A percentile compares a stretch with the other conserved stretches of the same genome.
Conservation (phyloP, 2,329 filamentous ascomycete genomes). For the Beauveria sp. region DNA sequence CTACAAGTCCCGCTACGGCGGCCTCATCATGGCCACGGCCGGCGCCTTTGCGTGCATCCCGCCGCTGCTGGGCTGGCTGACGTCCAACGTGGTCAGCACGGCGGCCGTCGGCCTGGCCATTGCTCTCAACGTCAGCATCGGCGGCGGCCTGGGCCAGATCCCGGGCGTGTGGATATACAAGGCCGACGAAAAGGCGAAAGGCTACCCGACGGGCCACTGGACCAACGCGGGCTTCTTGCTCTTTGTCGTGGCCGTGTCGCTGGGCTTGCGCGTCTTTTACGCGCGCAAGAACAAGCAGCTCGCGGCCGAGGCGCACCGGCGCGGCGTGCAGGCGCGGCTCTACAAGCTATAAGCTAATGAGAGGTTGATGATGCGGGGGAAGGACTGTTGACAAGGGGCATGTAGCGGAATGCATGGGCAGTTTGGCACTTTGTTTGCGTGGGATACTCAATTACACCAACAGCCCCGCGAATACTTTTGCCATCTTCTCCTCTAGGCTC, state of each 20-base stretch:
- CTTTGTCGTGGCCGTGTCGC: slow-evolving; percentile 47
- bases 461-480: no score
- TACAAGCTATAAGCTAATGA: slow-evolving; percentile 29
- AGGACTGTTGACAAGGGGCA: no score
- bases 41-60: slow-evolving; percentile 64
- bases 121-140: slow-evolving; percentile 60
- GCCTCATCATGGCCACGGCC: slow-evolving; percentile 58
- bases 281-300: slow-evolving; percentile 36
- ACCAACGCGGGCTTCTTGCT: slow-evolving; percentile 54
- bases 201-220: slow-evolving; percentile 66
- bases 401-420: no score
- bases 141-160: slow-evolving; percentile 62
- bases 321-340: slow-evolving; percentile 28
- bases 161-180: slow-evolving; percentile 70
- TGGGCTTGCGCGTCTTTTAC: slow-evolving; percentile 50
- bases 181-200: slow-evolving; percentile 43
- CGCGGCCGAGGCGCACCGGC: slow-evolving; percentile 21
- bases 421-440: no score
- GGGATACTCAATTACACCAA: no score
- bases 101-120: slow-evolving; percentile 61
- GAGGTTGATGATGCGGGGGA: no score
- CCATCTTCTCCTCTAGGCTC: no score
- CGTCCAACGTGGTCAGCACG: slow-evolving; percentile 59
- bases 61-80: slow-evolving; percentile 63
- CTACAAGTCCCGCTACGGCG: slow-evolving; percentile 58